phyloP scores from a whole-genome alignment of 2,329 filamentous ascomycete genomes.

The Colletotrichum brevisporum region DNA sequence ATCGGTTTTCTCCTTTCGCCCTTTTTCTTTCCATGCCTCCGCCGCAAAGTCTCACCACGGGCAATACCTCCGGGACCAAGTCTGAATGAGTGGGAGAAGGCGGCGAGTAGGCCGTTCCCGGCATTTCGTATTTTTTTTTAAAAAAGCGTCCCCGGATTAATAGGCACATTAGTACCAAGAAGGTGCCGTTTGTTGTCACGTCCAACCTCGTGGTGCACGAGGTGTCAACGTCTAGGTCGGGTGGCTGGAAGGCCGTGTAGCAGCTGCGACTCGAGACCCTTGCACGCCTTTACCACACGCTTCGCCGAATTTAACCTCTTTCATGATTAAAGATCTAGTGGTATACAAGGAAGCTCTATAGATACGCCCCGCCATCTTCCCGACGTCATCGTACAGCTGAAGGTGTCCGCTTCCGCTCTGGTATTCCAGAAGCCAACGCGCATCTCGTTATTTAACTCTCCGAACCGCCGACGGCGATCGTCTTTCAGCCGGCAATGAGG shows the following conservation, averaged over 20 bases:
- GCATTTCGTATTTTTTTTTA: no score
- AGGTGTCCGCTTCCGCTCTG: constrained; percentile 20
- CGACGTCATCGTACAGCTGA: constrained; percentile 36
- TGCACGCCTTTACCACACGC: not conserved
- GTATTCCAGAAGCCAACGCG: constrained; percentile 39
- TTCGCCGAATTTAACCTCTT: constrained; percentile 36
- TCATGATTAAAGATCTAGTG: constrained; percentile 38
- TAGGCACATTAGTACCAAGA: no score
- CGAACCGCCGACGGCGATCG: not conserved
- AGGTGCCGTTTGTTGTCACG: no score
- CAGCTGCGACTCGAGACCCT: no score
- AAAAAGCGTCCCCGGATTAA: no score
- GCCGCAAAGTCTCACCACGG: constrained; percentile 9
- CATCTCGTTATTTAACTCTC: constrained; percentile 6
- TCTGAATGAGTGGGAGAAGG: not conserved
- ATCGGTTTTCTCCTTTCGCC: not conserved
- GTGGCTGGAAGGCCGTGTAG: no score
- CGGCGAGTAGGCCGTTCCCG: not conserved
- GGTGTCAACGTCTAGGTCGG: no score
- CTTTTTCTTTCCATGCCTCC: no score
- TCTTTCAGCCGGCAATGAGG: constrained; percentile 68
- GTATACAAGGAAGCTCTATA: constrained; percentile 37
- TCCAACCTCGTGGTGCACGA: no score
- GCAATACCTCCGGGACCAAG: constrained; percentile 33
- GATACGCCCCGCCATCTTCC: constrained; percentile 18